Conservation (phyloP, 371 early-diverging fungal genomes). For the Parasitella parasitica region DNA sequence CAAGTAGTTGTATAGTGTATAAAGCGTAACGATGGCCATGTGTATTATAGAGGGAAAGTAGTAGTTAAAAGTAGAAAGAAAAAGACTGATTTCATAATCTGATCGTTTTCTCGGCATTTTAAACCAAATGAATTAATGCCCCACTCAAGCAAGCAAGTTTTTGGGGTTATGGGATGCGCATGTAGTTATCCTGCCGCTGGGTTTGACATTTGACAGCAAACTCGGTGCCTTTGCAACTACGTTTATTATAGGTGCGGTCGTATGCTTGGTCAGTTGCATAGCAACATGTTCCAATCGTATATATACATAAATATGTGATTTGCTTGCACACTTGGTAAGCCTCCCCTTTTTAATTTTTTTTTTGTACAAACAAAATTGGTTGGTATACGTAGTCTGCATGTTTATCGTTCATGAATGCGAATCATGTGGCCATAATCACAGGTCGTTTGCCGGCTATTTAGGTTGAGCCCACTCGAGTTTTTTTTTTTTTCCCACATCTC, state of each 20-base stretch:
- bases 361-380: neutral
- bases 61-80: neutral
- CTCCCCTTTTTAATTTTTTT: neutral
- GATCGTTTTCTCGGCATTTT: neutral
- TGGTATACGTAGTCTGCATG: neutral
- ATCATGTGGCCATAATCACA: neutral
- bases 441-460: neutral
- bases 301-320: too few species aligned
- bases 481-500: neutral
- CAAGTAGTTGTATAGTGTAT: conserved; percentile 18
- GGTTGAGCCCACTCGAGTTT: neutral
- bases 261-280: neutral
- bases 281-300: too few species aligned
- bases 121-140: neutral
- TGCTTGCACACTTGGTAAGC: too few species aligned
- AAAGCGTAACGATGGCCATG: conserved; percentile 14
- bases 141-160: neutral
- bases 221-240: too few species aligned
- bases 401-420: neutral
- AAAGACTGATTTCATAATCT: neutral
- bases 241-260: neutral
- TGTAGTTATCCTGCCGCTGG: neutral
- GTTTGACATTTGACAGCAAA: conserved; percentile 1
- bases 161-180: neutral
- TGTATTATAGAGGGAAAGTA: neutral